Evolutionary conservation across 169 alveolate genomes (phyloP), one percentile per base, ranked within the genome.

Genomic region (Plasmodium blacklocki): DNA sequence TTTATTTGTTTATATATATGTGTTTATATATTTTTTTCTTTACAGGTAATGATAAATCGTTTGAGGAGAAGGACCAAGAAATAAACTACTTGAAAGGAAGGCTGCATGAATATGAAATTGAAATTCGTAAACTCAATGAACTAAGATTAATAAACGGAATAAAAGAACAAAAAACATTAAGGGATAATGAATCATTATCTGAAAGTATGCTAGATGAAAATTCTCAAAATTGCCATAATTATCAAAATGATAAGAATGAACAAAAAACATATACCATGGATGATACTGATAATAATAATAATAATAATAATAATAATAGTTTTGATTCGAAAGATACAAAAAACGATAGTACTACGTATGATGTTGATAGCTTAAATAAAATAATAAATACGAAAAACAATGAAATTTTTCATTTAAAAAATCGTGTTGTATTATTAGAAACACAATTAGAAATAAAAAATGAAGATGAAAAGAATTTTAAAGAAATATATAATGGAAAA

Each of bases 351-450:
- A 29, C 64, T 2, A 50, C 58, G 3, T 54, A 47, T 19, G 71
- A 80, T 56, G 62, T 67, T 23, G 54, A 72, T 39, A 23, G 54
- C 21, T 68, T 80, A 23, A 58, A 72, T 21, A 66, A 45, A 52
- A 58, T 80, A 4, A 45, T 80, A 80, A 80, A 54, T 52, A 14
- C 60, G 8, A 67, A 64, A 12, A 56, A 80, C 14, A 56, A 72
- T n/a, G 90, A 80, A 68, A 80, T 80, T 54, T 80, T 39, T 26
- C 90, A 80, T 68, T 23, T 80, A 18, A 67, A 80, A 18, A 80
- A 80, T 19, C 68, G 83, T n/a, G 90, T 80, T 29, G 23, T 67
- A 12, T 5, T 80, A 15, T 32, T 80, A 49, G 90, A 80, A 72
- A 80, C 90, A 29, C 85, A 80, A 12, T 29, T 80, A n/a, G 85